A percentile compares a stretch with the other conserved stretches of the same genome.
These are phyloP conservation scores for Epichloe sibirici DNA, from an alignment of 2,329 filamentous ascomycete genomes.

Conservation along the genomic window DNA sequence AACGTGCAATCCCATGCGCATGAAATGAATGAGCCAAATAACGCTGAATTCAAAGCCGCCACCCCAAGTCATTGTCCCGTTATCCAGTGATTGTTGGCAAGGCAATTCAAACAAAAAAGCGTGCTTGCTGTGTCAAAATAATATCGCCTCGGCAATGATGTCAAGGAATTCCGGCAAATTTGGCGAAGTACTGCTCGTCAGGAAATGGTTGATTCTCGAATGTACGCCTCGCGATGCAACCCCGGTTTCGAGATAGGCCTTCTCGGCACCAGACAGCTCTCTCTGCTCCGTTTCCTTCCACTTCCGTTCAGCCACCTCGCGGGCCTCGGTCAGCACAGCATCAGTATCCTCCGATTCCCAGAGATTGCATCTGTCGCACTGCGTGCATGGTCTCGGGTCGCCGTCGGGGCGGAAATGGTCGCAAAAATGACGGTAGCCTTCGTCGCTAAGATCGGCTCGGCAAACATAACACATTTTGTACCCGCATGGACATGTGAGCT, in stretches of 20 bases:
- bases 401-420: constrained; percentile 83
- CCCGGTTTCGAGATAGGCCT: constrained; percentile 44
- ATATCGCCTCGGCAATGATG: constrained; percentile 26
- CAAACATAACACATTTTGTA: constrained; percentile 99
- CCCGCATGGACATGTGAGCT: constrained; percentile 87
- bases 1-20: not conserved
- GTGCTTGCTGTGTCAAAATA: not conserved
- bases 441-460: constrained; percentile 58
- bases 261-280: constrained; percentile 42
- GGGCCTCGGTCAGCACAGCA: constrained; percentile 53
- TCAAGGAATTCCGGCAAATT: constrained; percentile 33
- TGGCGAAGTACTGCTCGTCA: constrained; percentile 24
- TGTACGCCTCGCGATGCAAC: constrained; percentile 20
- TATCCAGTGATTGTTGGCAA: not conserved
- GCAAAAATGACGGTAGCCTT: constrained; percentile 90
- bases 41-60: not conserved
- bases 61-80: not conserved
- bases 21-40: not conserved
- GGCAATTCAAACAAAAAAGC: not conserved
- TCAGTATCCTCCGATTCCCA: constrained; percentile 67
- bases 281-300: constrained; percentile 56
- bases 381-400: constrained; percentile 55
- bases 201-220: constrained; percentile 19
- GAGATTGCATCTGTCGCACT: constrained; percentile 73
- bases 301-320: constrained; percentile 56